Evolutionary conservation across 345 rosid genomes (phyloP).

Genomic region (Passiflora organensis): DNA sequence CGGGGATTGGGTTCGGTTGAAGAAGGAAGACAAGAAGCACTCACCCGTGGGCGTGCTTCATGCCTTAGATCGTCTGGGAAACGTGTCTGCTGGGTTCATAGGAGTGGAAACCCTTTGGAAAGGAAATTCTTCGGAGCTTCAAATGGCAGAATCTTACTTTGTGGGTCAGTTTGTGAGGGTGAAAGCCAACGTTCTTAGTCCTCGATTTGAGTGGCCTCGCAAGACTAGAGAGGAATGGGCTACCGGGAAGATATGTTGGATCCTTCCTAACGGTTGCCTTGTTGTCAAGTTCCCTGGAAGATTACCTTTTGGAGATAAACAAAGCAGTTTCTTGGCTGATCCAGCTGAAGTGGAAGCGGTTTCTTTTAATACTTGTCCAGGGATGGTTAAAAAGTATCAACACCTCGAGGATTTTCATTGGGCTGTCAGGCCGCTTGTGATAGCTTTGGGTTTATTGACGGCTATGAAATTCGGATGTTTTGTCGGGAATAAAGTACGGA

Average conservation of each 20-base stretch:
- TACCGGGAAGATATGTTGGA: constrained; percentile 64
- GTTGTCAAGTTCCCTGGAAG: constrained; percentile 71
- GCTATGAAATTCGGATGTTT: constrained; percentile 56
- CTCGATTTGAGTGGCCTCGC: constrained; percentile 83
- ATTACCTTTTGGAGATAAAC: constrained; percentile 48
- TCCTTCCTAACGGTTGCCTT: constrained; percentile 83
- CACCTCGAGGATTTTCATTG: constrained; percentile 96
- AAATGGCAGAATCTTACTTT: constrained; percentile 73
- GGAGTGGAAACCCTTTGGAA: constrained; percentile 76
- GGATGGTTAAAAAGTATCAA: constrained; percentile 61
- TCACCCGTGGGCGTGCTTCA: constrained; percentile 85
- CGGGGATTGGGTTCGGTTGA: constrained; percentile 91
- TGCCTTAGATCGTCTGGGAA: constrained; percentile 61
- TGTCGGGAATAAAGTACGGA: constrained; percentile 43
- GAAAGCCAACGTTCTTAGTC: constrained; percentile 57
- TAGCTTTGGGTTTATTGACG: constrained; percentile 62
- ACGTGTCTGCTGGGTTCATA: constrained; percentile 64
- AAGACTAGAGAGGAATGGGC: constrained; percentile 59
- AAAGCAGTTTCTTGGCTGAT: constrained; percentile 59
- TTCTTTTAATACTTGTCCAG: constrained; percentile 52
- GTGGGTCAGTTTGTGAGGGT: constrained; percentile 74
- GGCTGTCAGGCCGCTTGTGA: constrained; percentile 79
- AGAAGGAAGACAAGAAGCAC: constrained; percentile 60
- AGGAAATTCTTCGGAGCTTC: constrained; percentile 66
- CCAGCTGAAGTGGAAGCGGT: constrained; percentile 82